Percentiles rank a stretch among this genome's conserved stretches.
Conservation (phyloP, 2,329 filamentous ascomycete species). For the Penicillium fuscoglaucum region DNA sequence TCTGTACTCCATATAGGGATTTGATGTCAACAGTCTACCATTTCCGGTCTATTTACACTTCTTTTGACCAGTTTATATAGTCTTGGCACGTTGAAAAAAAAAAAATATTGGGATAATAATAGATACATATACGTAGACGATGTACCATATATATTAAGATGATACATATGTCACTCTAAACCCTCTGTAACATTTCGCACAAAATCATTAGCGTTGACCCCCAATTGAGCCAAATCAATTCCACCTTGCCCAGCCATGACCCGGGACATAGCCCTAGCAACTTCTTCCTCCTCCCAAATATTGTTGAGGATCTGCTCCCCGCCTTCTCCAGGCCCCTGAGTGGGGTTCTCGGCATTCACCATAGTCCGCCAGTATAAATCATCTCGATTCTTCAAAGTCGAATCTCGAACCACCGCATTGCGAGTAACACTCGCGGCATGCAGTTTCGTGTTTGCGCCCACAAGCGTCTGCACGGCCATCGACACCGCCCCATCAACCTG, state of each 20-base stretch:
- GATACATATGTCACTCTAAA: constrained; percentile 31
- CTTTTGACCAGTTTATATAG: background rate
- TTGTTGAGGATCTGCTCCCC: constrained; percentile 30
- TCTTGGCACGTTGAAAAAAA: background rate
- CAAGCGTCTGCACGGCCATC: constrained; percentile 56
- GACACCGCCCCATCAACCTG: constrained; percentile 60
- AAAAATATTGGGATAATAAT: background rate
- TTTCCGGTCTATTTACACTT: constrained; percentile 9
- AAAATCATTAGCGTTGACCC: constrained; percentile 46
- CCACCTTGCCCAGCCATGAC: constrained; percentile 69
- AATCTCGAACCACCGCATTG: constrained; percentile 77
- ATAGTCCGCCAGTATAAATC: constrained; percentile 70
- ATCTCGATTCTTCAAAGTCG: constrained; percentile 63
- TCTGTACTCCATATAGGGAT: background rate
- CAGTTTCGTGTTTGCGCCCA: constrained; percentile 64
- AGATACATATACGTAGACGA: background rate
- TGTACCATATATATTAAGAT: background rate
- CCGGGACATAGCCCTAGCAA: constrained; percentile 64
- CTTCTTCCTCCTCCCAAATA: constrained; percentile 70
- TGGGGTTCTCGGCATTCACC: constrained; percentile 59
- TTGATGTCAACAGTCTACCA: constrained; percentile 4
- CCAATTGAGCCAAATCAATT: constrained; percentile 44
- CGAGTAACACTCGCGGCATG: constrained; percentile 72
- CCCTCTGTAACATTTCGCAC: constrained; percentile 45
- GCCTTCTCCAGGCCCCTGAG: constrained; percentile 58